These are phyloP conservation scores for Fusarium poae DNA, from an alignment of 2,329 filamentous ascomycete species.

Conservation along the genomic window DNA sequence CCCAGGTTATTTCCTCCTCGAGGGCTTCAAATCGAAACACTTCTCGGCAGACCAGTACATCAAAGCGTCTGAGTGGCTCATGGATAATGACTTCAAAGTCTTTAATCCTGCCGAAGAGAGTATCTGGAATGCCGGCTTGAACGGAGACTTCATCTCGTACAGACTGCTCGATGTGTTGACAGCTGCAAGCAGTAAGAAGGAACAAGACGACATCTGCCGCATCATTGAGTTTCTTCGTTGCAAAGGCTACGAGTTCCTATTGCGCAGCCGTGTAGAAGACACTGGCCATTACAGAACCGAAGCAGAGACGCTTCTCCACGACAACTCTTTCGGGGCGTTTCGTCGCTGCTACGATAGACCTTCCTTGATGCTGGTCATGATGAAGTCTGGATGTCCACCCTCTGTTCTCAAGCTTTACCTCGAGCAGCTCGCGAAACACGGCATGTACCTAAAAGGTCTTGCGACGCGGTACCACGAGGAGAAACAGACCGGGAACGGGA, in stretches of 20 bases:
- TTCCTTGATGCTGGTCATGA: background rate
- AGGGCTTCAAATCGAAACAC: background rate
- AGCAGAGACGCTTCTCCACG: background rate
- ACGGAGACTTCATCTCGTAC: background rate
- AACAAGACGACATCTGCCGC: background rate
- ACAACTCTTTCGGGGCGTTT: background rate
- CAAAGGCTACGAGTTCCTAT: background rate
- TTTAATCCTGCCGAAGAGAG: background rate
- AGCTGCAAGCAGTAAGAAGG: background rate
- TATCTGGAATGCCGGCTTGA: background rate
- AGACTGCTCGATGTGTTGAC: background rate
- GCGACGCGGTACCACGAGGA: too few species aligned
- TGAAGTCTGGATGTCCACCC: background rate
- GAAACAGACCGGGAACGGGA: background rate
- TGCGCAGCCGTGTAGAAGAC: background rate
- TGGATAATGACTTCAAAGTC: background rate
- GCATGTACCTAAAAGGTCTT: background rate
- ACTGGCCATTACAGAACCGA: background rate
- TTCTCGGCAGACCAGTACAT: conserved; percentile 8
- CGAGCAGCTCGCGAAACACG: background rate
- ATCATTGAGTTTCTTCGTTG: background rate
- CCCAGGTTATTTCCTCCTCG: background rate
- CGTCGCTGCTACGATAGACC: background rate
- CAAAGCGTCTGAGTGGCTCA: background rate
- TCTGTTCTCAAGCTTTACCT: conserved; percentile 9